phyloP scores from a whole-genome alignment of 2,329 filamentous ascomycete genomes.

The Nemania diffusa region DNA sequence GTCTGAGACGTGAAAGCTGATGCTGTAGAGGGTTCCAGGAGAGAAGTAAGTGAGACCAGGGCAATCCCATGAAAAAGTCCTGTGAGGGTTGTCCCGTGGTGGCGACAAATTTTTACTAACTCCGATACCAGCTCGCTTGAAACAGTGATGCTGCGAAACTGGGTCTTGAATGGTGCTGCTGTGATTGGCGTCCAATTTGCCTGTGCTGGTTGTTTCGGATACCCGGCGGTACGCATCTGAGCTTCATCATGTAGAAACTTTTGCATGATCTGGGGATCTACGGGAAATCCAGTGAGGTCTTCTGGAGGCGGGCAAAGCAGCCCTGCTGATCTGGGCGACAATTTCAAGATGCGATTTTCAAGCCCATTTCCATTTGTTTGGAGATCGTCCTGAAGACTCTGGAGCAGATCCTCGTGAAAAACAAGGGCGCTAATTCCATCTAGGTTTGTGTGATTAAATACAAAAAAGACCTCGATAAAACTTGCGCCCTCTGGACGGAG shows the following conservation, averaged over 20 bases:
- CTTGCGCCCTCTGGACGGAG: not conserved
- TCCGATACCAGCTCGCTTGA: not conserved
- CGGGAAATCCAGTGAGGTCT: not conserved
- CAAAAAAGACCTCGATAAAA: not conserved
- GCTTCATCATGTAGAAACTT: not conserved
- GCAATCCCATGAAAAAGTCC: not conserved
- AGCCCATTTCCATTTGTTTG: not conserved
- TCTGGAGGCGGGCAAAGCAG: not conserved
- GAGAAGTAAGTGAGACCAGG: too few species aligned
- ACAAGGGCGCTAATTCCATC: not conserved
- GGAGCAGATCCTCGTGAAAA: not conserved
- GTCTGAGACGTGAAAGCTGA: not conserved
- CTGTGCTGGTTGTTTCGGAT: not conserved
- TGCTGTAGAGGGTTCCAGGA: not conserved
- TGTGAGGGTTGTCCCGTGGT: not conserved
- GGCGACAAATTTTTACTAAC: not conserved
- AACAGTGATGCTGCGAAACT: not conserved
- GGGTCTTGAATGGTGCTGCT: not conserved
- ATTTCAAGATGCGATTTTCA: not conserved
- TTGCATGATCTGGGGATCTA: not conserved
- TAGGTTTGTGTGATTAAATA: not conserved
- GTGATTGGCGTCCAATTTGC: not conserved
- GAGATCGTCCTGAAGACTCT: not conserved
- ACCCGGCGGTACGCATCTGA: not conserved
- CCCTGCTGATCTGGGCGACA: not conserved